These are phyloP conservation scores for Oryza officinalis DNA, from an alignment of 176 grass and related monocot species.

Conservation along the genomic window DNA sequence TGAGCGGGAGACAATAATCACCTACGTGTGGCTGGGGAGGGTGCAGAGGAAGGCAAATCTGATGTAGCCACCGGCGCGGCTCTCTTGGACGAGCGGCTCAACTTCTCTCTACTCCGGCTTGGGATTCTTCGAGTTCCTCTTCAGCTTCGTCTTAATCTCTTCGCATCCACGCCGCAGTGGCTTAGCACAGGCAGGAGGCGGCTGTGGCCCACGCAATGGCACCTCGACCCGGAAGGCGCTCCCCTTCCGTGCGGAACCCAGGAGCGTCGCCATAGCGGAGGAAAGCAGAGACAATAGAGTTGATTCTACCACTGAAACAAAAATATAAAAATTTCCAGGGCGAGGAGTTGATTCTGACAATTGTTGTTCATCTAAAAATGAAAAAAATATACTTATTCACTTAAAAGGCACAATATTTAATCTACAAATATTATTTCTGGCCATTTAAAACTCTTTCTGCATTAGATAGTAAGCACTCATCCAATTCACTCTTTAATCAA, in stretches of 20 bases:
- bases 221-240: background rate
- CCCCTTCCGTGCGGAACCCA: background rate
- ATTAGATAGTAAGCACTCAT: no score
- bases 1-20: background rate
- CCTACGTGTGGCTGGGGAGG: conserved; percentile 39
- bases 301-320: no score
- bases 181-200: background rate
- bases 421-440: no score
- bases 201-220: no score
- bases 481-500: no score
- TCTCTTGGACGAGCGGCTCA: no score
- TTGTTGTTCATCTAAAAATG: no score
- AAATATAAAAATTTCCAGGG: no score
- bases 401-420: no score
- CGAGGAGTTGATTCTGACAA: no score
- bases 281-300: background rate
- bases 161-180: background rate
- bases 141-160: background rate
- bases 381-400: no score
- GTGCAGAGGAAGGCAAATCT: conserved; percentile 34
- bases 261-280: conserved; percentile 14
- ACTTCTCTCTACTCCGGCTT: background rate
- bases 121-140: background rate
- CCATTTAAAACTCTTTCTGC: no score
- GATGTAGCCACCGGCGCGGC: background rate